Conservation (phyloP, 768 basidiomycete species). For the Sistotremastrum suecicum region DNA sequence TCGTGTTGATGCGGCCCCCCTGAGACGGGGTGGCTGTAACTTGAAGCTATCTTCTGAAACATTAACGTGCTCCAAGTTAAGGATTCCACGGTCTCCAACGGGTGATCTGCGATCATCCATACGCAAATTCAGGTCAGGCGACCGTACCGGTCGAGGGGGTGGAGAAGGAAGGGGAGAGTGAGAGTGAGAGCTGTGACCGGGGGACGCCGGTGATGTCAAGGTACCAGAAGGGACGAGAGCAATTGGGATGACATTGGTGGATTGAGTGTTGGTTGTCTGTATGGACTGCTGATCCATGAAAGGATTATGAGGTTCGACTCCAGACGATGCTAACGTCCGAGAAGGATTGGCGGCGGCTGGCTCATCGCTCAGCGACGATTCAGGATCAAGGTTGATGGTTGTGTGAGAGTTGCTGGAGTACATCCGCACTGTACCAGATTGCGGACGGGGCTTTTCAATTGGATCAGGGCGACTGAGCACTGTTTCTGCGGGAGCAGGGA, state of each 20-base stretch:
- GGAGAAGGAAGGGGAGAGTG: conserved; percentile 14
- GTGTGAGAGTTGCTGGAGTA: conserved; percentile 32
- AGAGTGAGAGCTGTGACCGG: conserved; percentile 12
- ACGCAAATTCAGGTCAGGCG: conserved; percentile 35
- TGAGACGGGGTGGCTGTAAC: conserved; percentile 19
- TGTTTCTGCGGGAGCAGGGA: conserved; percentile 59
- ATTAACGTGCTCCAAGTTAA: conserved; percentile 50
- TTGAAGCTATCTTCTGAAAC: conserved; percentile 35
- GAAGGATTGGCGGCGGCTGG: conserved; percentile 16
- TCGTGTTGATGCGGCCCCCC: conserved; percentile 20
- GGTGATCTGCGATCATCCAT: background rate
- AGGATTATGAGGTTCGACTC: conserved; percentile 40
- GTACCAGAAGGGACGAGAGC: conserved; percentile 58
- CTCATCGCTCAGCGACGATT: conserved; percentile 19
- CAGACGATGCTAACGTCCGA: conserved; percentile 2
- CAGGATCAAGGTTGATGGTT: conserved; percentile 48
- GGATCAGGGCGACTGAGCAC: conserved; percentile 79
- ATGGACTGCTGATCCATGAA: conserved; percentile 71
- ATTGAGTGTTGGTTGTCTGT: conserved; percentile 67
- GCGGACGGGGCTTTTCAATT: conserved; percentile 39
- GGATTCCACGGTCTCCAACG: conserved; percentile 4
- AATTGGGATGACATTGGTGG: conserved; percentile 79
- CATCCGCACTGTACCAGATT: conserved; percentile 29
- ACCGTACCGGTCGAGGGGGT: conserved; percentile 40
- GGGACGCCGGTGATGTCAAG: conserved; percentile 10